These are phyloP conservation scores for Prunus campanulata DNA, from an alignment of 306 rosid genomes.

Conservation along the genomic window DNA sequence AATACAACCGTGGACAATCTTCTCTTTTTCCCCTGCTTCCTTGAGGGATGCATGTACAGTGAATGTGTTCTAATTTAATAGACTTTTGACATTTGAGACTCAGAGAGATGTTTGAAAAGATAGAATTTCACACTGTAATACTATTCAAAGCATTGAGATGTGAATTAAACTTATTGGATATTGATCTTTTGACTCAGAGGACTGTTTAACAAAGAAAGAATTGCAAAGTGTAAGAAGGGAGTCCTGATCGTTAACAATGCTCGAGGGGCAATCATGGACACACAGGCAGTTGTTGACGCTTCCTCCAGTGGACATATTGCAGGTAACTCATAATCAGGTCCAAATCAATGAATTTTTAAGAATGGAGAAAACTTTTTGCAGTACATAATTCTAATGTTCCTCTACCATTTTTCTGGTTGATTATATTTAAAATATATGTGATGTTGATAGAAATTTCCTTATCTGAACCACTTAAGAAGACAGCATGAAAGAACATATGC, in stretches of 20 bases:
- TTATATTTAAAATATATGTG: too few species aligned
- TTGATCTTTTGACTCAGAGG: constrained; percentile 55
- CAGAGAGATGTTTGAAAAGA: background rate
- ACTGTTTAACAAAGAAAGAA: constrained; percentile 65
- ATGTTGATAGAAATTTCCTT: too few species aligned
- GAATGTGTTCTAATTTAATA: too few species aligned
- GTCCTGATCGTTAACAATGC: constrained; percentile 90
- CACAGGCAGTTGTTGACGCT: constrained; percentile 87
- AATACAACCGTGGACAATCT: background rate
- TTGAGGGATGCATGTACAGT: too few species aligned
- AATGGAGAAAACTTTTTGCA: too few species aligned
- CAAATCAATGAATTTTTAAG: background rate
- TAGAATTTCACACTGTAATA: background rate
- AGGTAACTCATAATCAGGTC: constrained; percentile 44
- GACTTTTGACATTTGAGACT: background rate
- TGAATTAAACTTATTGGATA: background rate
- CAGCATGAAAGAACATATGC: too few species aligned
- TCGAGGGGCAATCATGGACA: constrained; percentile 90
- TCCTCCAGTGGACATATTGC: constrained; percentile 82
- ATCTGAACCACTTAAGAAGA: too few species aligned
- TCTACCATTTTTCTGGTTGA: too few species aligned
- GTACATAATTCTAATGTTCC: too few species aligned
- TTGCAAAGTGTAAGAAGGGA: constrained; percentile 85
- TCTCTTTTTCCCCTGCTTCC: too few species aligned
- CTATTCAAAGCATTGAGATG: background rate